Conservation (phyloP, 768 basidiomycete genomes). For the Suillus alpinus region DNA sequence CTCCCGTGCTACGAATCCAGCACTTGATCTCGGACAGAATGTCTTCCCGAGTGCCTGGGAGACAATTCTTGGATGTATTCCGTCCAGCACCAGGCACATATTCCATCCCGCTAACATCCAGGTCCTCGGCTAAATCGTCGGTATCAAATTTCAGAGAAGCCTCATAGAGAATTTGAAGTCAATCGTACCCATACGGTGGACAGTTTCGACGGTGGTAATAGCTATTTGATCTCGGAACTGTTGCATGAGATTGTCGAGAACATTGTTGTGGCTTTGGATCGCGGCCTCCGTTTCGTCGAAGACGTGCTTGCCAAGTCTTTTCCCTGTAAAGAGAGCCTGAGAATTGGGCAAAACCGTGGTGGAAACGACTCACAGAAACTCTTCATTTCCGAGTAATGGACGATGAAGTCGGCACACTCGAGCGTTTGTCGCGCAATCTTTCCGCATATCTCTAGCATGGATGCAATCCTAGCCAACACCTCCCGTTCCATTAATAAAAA, state of each 20-base stretch:
- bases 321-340: neutral
- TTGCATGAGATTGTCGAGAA: slow-evolving; percentile 4
- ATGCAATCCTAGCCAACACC: neutral
- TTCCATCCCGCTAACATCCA: neutral
- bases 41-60: slow-evolving; percentile 11
- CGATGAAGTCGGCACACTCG: slow-evolving; percentile 28
- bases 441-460: neutral
- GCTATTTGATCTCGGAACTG: neutral
- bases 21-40: slow-evolving; percentile 13
- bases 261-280: neutral
- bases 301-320: slow-evolving; percentile 2
- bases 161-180: neutral
- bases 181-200: neutral
- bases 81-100: neutral
- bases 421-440: slow-evolving; percentile 13
- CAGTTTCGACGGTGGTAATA: too few species aligned
- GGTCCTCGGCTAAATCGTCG: neutral
- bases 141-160: neutral
- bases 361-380: slow-evolving; percentile 15
- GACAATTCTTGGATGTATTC: slow-evolving; percentile 6
- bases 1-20: slow-evolving; percentile 11
- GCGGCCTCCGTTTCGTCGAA: neutral
- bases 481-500: neutral
- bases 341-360: rapidly evolving
- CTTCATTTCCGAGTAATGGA: slow-evolving; percentile 23